Base-by-base conservation (phyloP, 352 stramenopile genomes). In the Pythium biforme region DNA sequence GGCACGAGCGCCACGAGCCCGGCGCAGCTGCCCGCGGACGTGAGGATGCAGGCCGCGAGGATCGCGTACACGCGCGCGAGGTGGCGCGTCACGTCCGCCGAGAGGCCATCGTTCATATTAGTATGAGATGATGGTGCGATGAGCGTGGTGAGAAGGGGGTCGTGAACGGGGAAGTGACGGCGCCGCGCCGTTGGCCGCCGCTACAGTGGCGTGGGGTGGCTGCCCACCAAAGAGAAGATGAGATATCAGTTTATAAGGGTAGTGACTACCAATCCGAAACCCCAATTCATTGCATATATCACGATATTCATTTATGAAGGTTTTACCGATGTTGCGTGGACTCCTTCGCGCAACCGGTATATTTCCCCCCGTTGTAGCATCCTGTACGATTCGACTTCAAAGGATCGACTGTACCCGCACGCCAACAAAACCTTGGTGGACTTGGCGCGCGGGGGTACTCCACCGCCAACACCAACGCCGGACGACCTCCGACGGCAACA, bases 101-200 rank as follows among this genome's bases (percentile, higher is more conserved):
- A 74, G 62, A 86, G 82, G 63, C 76, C 77, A 56, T 67, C 83
- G 52, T 61, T 80, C 77, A 83, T 86, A n/a, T n/a, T n/a, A n/a
- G n/a, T n/a, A n/a, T n/a, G n/a, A n/a, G n/a, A n/a, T n/a, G n/a
- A n/a, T n/a, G n/a, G n/a, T n/a, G n/a, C n/a, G n/a, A n/a, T n/a
- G n/a, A n/a, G n/a, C n/a, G n/a, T n/a, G n/a, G n/a, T n/a, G n/a
- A n/a, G n/a, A n/a, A n/a, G n/a, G n/a, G n/a, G n/a, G n/a, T n/a
- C n/a, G n/a, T n/a, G n/a, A n/a, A n/a, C n/a, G n/a, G n/a, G n/a
- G n/a, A n/a, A n/a, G n/a, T n/a, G n/a, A n/a, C n/a, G n/a, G n/a
- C n/a, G n/a, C n/a, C n/a, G n/a, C n/a, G n/a, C n/a, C n/a, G n/a
- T n/a, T n/a, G n/a, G n/a, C n/a, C n/a, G n/a, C n/a, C n/a, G n/a